Conservation (phyloP, 1,284 basidiomycete species). For the Cutaneotrichosporon mucoides region DNA sequence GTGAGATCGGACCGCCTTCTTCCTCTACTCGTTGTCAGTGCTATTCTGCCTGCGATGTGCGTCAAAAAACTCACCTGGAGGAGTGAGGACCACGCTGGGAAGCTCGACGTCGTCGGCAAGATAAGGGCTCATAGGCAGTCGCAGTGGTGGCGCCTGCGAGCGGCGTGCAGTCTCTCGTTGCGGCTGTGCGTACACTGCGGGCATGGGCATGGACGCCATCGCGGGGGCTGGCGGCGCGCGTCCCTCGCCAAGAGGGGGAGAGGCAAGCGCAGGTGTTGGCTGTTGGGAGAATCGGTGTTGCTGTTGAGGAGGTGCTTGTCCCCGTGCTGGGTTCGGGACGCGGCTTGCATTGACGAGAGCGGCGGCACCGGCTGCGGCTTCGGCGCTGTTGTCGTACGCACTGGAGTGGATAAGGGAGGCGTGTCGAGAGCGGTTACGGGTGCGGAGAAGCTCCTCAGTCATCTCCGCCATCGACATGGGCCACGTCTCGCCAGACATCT, state of each 20-base stretch:
- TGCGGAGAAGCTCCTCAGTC: slow-evolving; percentile 15
- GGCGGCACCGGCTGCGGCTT: slow-evolving; percentile 14
- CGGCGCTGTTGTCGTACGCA: slow-evolving; percentile 14
- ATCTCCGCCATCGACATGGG: slow-evolving; percentile 18
- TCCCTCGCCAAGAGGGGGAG: not conserved
- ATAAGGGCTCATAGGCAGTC: not conserved
- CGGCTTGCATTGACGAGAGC: slow-evolving; percentile 5
- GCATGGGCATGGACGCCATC: not conserved
- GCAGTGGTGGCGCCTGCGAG: not conserved
- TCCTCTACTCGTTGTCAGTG: slow-evolving; percentile 9
- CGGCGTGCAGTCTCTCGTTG: not conserved
- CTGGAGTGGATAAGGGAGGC: slow-evolving; percentile 6
- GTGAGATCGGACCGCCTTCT: slow-evolving; percentile 5
- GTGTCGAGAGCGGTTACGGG: slow-evolving; percentile 11
- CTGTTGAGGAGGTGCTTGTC: no score
- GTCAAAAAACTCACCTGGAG: slow-evolving; percentile 13
- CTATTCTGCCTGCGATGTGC: not conserved
- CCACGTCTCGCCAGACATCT: slow-evolving; percentile 15
- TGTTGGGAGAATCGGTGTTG: no score
- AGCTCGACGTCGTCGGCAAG: not conserved
- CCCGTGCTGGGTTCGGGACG: no score
- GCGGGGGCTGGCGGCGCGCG: not conserved
- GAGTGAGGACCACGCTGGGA: slow-evolving; percentile 12
- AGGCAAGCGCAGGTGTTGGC: no score
- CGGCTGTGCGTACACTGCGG: not conserved